A percentile compares a stretch with the other conserved stretches of the same genome.
Evolutionary conservation across 2,329 filamentous ascomycete genomes (phyloP).

Genomic region (Arthroderma sp.): DNA sequence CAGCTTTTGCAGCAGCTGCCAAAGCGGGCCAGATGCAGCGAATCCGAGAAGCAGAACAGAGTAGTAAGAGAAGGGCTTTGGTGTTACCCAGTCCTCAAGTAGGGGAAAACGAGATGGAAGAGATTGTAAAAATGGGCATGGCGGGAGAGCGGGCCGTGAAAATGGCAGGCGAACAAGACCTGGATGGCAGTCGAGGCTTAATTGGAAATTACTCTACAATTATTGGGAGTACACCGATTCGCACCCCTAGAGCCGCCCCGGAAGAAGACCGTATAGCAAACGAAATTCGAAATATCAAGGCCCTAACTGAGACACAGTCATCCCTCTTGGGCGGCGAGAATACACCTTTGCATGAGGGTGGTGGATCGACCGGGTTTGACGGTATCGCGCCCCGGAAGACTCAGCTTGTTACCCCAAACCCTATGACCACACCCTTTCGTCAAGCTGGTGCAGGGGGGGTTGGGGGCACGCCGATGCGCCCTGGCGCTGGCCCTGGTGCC

Average conservation of each 20-base stretch:
- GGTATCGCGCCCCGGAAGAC: slow-evolving; percentile 70
- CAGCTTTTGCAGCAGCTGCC: slow-evolving; percentile 71
- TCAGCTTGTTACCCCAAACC: slow-evolving; percentile 80
- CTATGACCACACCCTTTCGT: slow-evolving; percentile 78
- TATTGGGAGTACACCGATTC: slow-evolving; percentile 71
- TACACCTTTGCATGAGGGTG: slow-evolving; percentile 69
- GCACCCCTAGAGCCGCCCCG: slow-evolving; percentile 78
- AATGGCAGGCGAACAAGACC: slow-evolving; percentile 64
- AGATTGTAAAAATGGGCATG: slow-evolving; percentile 98
- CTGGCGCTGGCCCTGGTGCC: slow-evolving; percentile 50
- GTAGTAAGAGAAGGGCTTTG: slow-evolving; percentile 78
- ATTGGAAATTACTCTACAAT: slow-evolving; percentile 77
- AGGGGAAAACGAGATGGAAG: slow-evolving; percentile 81
- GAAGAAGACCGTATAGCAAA: slow-evolving; percentile 95
- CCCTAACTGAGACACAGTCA: slow-evolving; percentile 85
- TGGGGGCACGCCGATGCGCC: slow-evolving; percentile 52
- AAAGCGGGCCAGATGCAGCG: slow-evolving; percentile 92
- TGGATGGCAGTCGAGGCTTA: slow-evolving; percentile 70
- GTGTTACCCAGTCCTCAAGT: slow-evolving; percentile 81
- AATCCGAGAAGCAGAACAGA: slow-evolving; percentile 90
- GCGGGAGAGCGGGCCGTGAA: slow-evolving; percentile 72
- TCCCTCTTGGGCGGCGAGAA: slow-evolving; percentile 90
- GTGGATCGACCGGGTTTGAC: slow-evolving; percentile 75
- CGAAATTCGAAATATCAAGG: slow-evolving; percentile 85
- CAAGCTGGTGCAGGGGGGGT: slow-evolving; percentile 46